Base-by-base conservation (phyloP, 169 alveolate species). In the Theileria equi region DNA sequence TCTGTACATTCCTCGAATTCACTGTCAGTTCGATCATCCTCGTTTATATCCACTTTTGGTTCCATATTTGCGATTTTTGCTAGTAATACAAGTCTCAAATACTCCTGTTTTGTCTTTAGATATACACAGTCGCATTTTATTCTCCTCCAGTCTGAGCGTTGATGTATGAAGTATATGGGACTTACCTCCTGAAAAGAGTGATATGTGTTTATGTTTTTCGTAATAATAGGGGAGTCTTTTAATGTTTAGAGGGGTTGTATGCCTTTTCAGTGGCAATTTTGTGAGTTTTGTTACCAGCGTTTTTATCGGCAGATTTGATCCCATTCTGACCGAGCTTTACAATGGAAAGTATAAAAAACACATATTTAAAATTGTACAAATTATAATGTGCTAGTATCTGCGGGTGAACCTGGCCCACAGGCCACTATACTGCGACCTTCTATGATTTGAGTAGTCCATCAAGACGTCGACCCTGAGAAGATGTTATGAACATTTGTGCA, bases 381-480 rank as follows among this genome's bases (percentile, higher is more conserved):
- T 21, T 36, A 59, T 32, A 2, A 44, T 11, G 6, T 5, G 1
- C 44, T 59, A 68, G 28, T 32, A 26, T 34, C 77, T 67, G 31
- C 86, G 65, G 38, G 80, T n/a, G n/a, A 77, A 31, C 43, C 44
- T 67, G 1, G 80, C 63, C 86, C 81, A 66, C 0, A 77, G 64
- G 1, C 86, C 86, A 40, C 86, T 67, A 61, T 77, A 77, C 76
- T 67, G 81, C 21, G 78, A 58, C 3, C 86, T 40, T 66, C 81
- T 65, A 35, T 77, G 86, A 36, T 65, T 50, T 40, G 80, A 57
- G 40, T 77, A 77, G 60, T 77, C 86, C 81, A 77, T 44, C 8
- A 77, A 52, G 1, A 77, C 81, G 35, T 77, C 86, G 16, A 77
- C 86, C 86, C 86, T 77, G 53, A 3, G 40, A 8, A 6, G 13